Percentiles rank a stretch among this genome's conserved stretches.
Evolutionary conservation across 495 filamentous ascomycete species (phyloP).

Genomic region (Penicillium odoratum): DNA sequence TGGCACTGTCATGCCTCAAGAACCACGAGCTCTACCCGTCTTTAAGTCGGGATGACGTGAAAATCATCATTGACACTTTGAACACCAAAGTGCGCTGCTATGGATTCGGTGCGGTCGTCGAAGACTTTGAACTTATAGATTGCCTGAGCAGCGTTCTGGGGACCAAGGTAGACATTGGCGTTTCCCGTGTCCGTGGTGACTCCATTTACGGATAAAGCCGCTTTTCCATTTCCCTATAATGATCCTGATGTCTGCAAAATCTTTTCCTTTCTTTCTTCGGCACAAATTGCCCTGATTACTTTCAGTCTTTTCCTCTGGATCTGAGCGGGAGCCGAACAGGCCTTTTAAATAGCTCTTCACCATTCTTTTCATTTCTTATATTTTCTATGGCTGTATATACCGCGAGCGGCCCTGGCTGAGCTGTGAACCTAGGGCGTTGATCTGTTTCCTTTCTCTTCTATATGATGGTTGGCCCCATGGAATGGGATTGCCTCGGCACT

Average conservation of each 20-base stretch:
- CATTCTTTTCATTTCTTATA: neutral
- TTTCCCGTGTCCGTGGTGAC: slow-evolving; percentile 33
- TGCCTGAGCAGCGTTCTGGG: slow-evolving; percentile 74
- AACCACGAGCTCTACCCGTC: slow-evolving; percentile 65
- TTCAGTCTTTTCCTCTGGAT: slow-evolving; percentile 9
- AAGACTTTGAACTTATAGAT: slow-evolving; percentile 90
- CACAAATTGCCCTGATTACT: neutral
- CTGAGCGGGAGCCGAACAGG: neutral
- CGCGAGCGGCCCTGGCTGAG: slow-evolving; percentile 9
- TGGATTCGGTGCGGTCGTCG: slow-evolving; percentile 69
- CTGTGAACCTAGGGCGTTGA: slow-evolving; percentile 12
- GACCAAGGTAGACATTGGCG: slow-evolving; percentile 54
- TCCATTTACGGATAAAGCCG: slow-evolving; percentile 36
- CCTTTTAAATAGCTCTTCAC: neutral
- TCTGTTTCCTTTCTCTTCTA: slow-evolving; percentile 1
- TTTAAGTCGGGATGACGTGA: slow-evolving; percentile 68
- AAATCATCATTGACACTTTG: slow-evolving; percentile 69
- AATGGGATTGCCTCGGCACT: neutral
- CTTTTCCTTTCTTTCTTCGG: slow-evolving; percentile 10
- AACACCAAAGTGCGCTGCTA: slow-evolving; percentile 85
- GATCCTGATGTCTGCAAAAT: slow-evolving; percentile 16
- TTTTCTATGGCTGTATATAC: slow-evolving; percentile 19
- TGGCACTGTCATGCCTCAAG: slow-evolving; percentile 85
- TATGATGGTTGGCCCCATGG: neutral
- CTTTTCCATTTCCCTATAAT: slow-evolving; percentile 7